A percentile compares a stretch with the other conserved stretches of the same genome.
Evolutionary conservation across 768 basidiomycete species (phyloP).

Genomic region (Lenzites betulinus): DNA sequence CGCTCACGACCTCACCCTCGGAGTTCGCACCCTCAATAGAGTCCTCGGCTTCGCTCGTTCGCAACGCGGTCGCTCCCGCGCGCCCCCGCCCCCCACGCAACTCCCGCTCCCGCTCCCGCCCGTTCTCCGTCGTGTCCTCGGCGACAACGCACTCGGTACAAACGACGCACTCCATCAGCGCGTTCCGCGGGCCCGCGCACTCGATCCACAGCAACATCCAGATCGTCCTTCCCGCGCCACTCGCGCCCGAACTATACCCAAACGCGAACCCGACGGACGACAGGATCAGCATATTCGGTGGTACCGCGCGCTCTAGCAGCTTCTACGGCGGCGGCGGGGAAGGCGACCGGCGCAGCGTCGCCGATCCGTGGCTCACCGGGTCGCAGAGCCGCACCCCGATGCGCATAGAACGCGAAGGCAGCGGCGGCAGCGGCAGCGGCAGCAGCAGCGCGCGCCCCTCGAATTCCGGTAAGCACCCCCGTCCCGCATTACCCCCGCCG

Average conservation of each 20-base stretch:
- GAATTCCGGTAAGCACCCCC: conserved; percentile 6
- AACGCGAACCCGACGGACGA: background rate
- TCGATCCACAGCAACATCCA: conserved; percentile 60
- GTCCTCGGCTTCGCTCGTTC: conserved; percentile 22
- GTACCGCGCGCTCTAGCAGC: conserved; percentile 2
- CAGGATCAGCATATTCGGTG: conserved; percentile 12
- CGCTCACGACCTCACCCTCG: conserved; percentile 16
- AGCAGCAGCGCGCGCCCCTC: conserved; percentile 9
- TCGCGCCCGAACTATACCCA: conserved; percentile 43
- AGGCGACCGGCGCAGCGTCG: conserved; percentile 13
- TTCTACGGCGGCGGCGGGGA: conserved; percentile 13
- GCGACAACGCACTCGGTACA: conserved; percentile 33
- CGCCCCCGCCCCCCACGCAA: conserved; percentile 13
- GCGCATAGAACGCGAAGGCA: conserved; percentile 2
- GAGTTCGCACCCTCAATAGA: conserved; percentile 23
- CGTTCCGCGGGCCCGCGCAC: conserved; percentile 62
- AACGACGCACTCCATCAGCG: conserved; percentile 31
- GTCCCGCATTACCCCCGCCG: background rate
- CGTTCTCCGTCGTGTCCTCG: conserved; percentile 42
- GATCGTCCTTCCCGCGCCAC: conserved; percentile 67
- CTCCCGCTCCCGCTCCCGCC: conserved; percentile 33
- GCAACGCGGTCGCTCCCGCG: conserved; percentile 19
- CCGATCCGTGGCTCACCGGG: conserved; percentile 22
- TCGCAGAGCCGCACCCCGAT: conserved; percentile 7
- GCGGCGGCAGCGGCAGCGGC: conserved; percentile 12